These are phyloP conservation scores for Sporothrix inflata DNA, from an alignment of 2,329 filamentous ascomycete species.

Conservation along the genomic window DNA sequence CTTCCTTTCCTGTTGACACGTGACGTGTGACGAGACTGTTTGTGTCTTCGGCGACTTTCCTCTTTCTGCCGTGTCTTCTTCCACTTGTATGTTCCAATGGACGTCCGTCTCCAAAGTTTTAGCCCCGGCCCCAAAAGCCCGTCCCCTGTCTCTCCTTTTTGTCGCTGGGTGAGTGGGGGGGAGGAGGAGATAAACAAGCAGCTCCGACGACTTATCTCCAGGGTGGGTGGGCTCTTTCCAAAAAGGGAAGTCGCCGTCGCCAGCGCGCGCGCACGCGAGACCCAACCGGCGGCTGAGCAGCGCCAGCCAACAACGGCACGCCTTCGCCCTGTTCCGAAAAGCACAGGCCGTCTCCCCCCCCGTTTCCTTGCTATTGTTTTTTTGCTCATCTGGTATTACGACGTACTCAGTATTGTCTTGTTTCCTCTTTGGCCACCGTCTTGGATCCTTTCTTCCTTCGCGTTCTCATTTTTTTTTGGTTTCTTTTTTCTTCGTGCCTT, in stretches of 20 bases:
- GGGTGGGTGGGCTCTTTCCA: not conserved
- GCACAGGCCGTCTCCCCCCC: not conserved
- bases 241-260: conserved; percentile 1
- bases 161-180: not conserved
- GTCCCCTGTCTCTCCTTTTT: not conserved
- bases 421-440: not conserved
- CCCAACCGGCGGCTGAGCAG: not conserved
- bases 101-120: not conserved
- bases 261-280: not conserved
- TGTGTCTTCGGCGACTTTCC: not conserved
- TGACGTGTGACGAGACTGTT: too few relatives aligned
- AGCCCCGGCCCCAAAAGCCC: not conserved
- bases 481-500: not conserved
- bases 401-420: not conserved
- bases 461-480: not conserved
- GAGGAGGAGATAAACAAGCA: not conserved
- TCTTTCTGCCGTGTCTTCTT: not conserved
- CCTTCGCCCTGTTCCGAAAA: not conserved
- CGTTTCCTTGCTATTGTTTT: not conserved
- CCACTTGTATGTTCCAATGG: not conserved
- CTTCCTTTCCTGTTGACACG: not conserved
- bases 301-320: not conserved
- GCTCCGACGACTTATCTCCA: not conserved
- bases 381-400: too few relatives aligned
- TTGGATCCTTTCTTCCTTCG: not conserved